phyloP scores from a whole-genome alignment of 2,329 filamentous ascomycete genomes.

The Lachnellula suecica region DNA sequence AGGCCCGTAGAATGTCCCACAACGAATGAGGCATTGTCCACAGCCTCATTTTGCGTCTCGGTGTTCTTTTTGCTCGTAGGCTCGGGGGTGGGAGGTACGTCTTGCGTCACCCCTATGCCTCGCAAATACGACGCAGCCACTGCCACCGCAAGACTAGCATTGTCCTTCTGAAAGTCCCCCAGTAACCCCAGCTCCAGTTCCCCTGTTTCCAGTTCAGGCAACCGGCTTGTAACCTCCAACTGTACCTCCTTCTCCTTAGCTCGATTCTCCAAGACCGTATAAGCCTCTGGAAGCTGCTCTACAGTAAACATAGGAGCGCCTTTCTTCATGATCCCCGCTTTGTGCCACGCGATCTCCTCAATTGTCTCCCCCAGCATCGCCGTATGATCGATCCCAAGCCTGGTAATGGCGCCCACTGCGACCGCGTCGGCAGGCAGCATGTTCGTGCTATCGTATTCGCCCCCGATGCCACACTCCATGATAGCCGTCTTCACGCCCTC shows the following conservation, averaged over 20 bases:
- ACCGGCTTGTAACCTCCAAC: constrained; percentile 24
- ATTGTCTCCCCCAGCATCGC: constrained; percentile 77
- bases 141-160: constrained; percentile 56
- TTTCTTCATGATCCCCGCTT: constrained; percentile 80
- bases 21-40: too few species aligned
- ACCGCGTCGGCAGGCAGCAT: constrained; percentile 58
- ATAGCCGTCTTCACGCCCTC: constrained; percentile 78
- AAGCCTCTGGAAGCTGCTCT: constrained; percentile 52
- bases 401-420: constrained; percentile 71
- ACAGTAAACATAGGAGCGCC: constrained; percentile 63
- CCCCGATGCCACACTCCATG: constrained; percentile 91
- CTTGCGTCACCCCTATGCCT: constrained; percentile 34
- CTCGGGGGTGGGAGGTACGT: not conserved
- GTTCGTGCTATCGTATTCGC: constrained; percentile 91
- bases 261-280: constrained; percentile 59
- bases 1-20: too few species aligned
- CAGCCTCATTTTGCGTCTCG: too few species aligned
- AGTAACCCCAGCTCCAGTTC: constrained; percentile 46
- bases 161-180: constrained; percentile 56
- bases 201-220: constrained; percentile 41
- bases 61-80: too few species aligned
- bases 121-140: constrained; percentile 52
- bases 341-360: constrained; percentile 87
- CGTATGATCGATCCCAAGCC: constrained; percentile 82
- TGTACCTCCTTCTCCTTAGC: constrained; percentile 41